phyloP scores from a whole-genome alignment of 768 basidiomycete genomes.

The Tephrocybe sp. region DNA sequence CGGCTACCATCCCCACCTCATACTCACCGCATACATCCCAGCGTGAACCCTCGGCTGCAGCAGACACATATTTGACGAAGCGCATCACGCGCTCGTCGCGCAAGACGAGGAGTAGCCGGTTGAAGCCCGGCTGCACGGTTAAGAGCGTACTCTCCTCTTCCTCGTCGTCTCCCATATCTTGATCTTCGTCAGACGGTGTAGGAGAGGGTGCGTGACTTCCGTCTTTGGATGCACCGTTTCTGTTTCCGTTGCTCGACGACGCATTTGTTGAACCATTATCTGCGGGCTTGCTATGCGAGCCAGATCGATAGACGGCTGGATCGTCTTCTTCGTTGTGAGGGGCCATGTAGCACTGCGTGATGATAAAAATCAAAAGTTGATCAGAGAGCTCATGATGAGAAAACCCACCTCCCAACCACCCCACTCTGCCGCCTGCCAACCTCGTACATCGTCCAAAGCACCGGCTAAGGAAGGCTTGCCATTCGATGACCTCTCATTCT shows the following conservation, averaged over 20 bases:
- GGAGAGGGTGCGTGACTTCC: slow-evolving; percentile 20
- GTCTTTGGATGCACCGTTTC: slow-evolving; percentile 1
- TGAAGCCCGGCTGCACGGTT: slow-evolving; percentile 88
- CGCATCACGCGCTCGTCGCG: slow-evolving; percentile 92
- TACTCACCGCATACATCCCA: slow-evolving; percentile 96
- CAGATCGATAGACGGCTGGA: slow-evolving; percentile 87
- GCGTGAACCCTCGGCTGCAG: slow-evolving; percentile 83
- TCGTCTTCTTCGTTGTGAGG: slow-evolving; percentile 95
- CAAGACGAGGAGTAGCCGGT: slow-evolving; percentile 83
- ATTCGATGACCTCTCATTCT: slow-evolving; percentile 26
- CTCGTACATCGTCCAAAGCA: slow-evolving; percentile 32
- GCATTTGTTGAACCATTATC: slow-evolving; percentile 19
- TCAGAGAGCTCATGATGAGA: slow-evolving; percentile 8
- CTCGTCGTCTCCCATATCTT: slow-evolving; percentile 51
- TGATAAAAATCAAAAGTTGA: slow-evolving; percentile 2
- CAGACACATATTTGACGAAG: slow-evolving; percentile 94
- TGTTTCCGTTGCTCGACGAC: background rate
- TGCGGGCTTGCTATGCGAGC: slow-evolving; percentile 42
- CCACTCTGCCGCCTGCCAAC: slow-evolving; percentile 76
- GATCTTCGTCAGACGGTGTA: slow-evolving; percentile 34
- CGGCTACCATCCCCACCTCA: slow-evolving; percentile 80
- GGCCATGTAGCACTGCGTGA: slow-evolving; percentile 84
- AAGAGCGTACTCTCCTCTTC: slow-evolving; percentile 81
- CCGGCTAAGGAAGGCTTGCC: slow-evolving; percentile 25
- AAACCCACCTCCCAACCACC: slow-evolving; percentile 90